Conservation (phyloP, 305 asterid genomes). For the Solanum hybrid region DNA sequence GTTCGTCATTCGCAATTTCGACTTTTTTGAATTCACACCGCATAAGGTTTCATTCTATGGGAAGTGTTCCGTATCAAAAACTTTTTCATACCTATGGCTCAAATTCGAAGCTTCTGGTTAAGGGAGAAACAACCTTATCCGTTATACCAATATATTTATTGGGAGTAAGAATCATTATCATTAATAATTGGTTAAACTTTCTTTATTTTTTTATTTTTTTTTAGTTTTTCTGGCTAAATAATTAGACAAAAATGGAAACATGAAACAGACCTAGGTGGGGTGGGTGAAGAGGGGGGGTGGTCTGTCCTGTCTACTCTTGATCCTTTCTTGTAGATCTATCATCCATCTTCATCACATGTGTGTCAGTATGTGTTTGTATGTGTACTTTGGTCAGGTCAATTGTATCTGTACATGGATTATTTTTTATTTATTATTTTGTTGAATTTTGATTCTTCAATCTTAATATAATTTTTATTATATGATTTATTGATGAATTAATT, state of each 20-base stretch:
- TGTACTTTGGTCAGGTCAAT: slow-evolving; percentile 13
- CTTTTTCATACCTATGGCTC: too few relatives aligned
- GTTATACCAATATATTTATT: too few relatives aligned
- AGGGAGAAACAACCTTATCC: too few relatives aligned
- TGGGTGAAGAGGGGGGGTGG: not conserved
- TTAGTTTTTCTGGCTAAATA: not conserved
- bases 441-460: not conserved
- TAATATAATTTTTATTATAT: not conserved
- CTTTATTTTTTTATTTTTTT: too few relatives aligned
- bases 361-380: not conserved
- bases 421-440: not conserved
- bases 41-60: too few relatives aligned
- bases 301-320: slow-evolving; percentile 1
- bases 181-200: too few relatives aligned
- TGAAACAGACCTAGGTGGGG: not conserved
- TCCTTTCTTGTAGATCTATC: slow-evolving; percentile 8
- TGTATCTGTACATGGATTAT: not conserved
- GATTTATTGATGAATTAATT: not conserved
- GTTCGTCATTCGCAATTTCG: too few relatives aligned
- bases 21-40: not conserved
- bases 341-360: slow-evolving; percentile 18
- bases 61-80: not conserved
- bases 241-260: slow-evolving; percentile 11
- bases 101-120: too few relatives aligned
- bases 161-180: too few relatives aligned